These are phyloP conservation scores for Microbotryomycetes sp. DNA, from an alignment of 1,284 basidiomycete species.

Conservation along the genomic window DNA sequence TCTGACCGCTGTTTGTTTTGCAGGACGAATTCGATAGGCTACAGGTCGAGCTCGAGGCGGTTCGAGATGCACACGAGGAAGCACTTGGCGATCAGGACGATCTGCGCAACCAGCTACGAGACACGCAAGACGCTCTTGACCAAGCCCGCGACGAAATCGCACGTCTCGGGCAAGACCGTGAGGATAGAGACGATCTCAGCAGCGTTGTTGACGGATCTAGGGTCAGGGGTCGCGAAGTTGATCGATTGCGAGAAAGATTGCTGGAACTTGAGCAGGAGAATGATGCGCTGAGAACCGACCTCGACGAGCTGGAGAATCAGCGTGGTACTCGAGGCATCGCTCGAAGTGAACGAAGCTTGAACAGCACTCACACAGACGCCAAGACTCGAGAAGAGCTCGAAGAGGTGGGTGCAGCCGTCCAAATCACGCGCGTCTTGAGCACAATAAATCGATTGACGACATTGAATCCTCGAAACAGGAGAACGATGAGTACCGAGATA, in stretches of 20 bases:
- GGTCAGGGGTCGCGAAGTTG: constrained; percentile 46
- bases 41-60: constrained; percentile 59
- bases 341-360: constrained; percentile 7
- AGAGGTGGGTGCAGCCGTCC: constrained; percentile 34
- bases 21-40: constrained; percentile 37
- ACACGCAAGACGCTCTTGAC: constrained; percentile 41
- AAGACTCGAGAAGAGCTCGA: constrained; percentile 39
- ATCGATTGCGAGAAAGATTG: constrained; percentile 22
- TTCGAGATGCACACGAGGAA: constrained; percentile 54
- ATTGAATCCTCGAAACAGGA: constrained; percentile 42
- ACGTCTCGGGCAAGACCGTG: constrained; percentile 57
- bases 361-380: constrained; percentile 1
- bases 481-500: constrained; percentile 63
- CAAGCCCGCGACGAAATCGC: constrained; percentile 64
- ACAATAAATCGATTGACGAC: background rate
- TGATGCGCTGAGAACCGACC: constrained; percentile 37
- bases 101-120: constrained; percentile 33
- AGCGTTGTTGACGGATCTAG: constrained; percentile 53
- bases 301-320: constrained; percentile 43
- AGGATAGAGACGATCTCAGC: constrained; percentile 50
- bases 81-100: constrained; percentile 23
- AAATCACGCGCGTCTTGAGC: background rate
- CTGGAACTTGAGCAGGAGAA: constrained; percentile 52
- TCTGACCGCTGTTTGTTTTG: background rate
- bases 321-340: constrained; percentile 23